Evolutionary conservation across 2,329 filamentous ascomycete genomes (phyloP), one percentile per base, ranked within the genome.

Genomic region (Falciphora oryzae): DNA sequence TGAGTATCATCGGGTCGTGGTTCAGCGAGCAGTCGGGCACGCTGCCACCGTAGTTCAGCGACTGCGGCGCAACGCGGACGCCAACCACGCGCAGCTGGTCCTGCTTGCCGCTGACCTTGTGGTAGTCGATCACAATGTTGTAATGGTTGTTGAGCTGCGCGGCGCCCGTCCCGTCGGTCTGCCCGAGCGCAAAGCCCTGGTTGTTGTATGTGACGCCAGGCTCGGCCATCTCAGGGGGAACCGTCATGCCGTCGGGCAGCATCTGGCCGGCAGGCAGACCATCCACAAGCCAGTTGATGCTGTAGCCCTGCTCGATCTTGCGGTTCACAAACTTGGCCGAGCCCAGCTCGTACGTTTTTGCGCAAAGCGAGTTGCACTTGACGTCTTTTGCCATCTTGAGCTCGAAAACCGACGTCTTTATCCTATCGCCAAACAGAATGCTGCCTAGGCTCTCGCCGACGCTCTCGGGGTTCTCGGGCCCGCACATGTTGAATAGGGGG

Each of bases 381-480:
- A 97, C 91, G 74, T 99, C 95, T 67, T 87, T 80, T 64, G 79
- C 87, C 93, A 99, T 97, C 69, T 87, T 85, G 66, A 98, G 81
- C 73, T 97, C 87, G 73, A 96, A 97, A 0, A 94, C 92, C 50
- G 94, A 98, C 61, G 92, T 96, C 79, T 92, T 92, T 79, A 99
- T 99, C 65, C 95, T 87, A 78, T 99, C 95, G 70, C 95, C 95
- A 71, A 99, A 99, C 63, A 99, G 79, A 74, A 99, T 99, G 81
- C 94, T 97, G 29, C 95, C 95, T 68, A 99, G 78, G 68, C 91
- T 95, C 79, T 97, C 95, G 57, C 91, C 89, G 28, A 96, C 87
- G 79, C 90, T 85, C 74, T 93, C 77, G 11, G 93, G 88, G 66
- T 83, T 88, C 65, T 90, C 80, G 2, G 94, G 95, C 70, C 85